These are phyloP conservation scores for Aspergillus sp. DNA, from an alignment of 2,329 filamentous ascomycete genomes.

Conservation along the genomic window DNA sequence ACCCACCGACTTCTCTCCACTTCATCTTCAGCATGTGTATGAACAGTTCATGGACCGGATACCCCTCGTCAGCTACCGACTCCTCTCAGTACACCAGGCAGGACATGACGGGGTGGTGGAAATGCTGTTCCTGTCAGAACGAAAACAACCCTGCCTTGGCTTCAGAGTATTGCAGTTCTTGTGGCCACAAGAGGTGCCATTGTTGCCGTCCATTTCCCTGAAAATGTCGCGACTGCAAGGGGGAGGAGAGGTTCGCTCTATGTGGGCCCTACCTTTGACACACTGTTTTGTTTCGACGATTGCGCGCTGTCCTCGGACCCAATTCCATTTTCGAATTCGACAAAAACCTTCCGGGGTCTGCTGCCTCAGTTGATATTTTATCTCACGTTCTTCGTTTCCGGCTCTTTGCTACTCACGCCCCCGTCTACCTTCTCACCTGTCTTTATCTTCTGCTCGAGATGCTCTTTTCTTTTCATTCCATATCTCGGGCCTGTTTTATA, in stretches of 20 bases:
- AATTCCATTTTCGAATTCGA: not conserved
- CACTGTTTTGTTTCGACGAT: not conserved
- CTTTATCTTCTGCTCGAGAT: not conserved
- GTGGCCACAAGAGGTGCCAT: slow-evolving; percentile 12
- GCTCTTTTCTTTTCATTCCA: not conserved
- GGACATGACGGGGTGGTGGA: slow-evolving; percentile 21
- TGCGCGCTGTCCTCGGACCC: not conserved
- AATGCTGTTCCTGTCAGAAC: slow-evolving; percentile 22
- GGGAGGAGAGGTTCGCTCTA: not conserved
- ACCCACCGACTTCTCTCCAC: not conserved
- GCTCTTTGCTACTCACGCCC: not conserved
- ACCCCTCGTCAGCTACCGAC: not conserved
- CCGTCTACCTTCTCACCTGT: not conserved
- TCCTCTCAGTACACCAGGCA: not conserved
- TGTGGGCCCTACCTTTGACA: not conserved
- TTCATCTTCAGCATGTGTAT: not conserved
- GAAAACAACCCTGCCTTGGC: slow-evolving; percentile 22
- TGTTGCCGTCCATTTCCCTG: not conserved
- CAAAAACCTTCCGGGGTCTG: not conserved
- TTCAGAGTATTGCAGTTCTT: slow-evolving; percentile 19
- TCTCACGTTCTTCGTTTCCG: not conserved
- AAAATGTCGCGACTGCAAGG: too few species aligned
- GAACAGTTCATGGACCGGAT: not conserved
- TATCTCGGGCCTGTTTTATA: not conserved
- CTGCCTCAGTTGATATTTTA: not conserved